Percentiles rank a stretch among this genome's conserved stretches.
Evolutionary conservation across 2,329 filamentous ascomycete genomes (phyloP).

Genomic region (Fusarium denticulatum): DNA sequence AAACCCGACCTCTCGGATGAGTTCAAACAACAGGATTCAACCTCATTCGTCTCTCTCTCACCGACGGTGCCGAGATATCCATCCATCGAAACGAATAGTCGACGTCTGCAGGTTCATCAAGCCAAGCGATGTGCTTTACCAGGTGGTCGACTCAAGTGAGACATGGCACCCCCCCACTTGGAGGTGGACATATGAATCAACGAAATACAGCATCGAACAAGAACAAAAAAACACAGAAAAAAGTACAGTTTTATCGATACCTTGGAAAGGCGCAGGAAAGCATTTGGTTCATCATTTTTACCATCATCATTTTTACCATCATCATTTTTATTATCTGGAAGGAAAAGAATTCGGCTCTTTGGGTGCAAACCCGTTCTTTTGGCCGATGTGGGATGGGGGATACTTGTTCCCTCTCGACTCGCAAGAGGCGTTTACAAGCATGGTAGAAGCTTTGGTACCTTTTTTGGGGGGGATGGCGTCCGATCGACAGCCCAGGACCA

Average conservation of each 20-base stretch:
- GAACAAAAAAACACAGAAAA: conserved; percentile 25
- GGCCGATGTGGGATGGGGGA: conserved; percentile 8
- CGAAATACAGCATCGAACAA: conserved; percentile 17
- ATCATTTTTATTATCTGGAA: conserved; percentile 17
- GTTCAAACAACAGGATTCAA: conserved; percentile 13
- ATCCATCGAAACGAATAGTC: conserved; percentile 5
- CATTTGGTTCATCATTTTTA: background rate
- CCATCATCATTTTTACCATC: background rate
- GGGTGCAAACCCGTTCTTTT: conserved; percentile 41
- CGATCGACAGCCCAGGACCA: conserved; percentile 10
- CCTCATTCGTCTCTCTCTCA: conserved; percentile 11
- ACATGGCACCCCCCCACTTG: conserved; percentile 32
- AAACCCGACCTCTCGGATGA: conserved; percentile 25
- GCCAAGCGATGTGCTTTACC: conserved; percentile 17
- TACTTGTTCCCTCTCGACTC: conserved; percentile 1
- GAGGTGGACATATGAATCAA: conserved; percentile 22
- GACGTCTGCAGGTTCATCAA: conserved; percentile 17
- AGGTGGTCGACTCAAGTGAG: conserved; percentile 25
- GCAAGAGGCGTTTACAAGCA: conserved; percentile 2
- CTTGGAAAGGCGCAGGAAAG: conserved; percentile 30
- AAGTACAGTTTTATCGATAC: conserved; percentile 24
- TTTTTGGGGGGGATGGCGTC: conserved; percentile 16
- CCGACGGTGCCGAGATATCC: background rate
- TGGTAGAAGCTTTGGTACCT: conserved; percentile 22
- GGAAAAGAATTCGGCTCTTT: conserved; percentile 39